A percentile compares a stretch with the other conserved stretches of the same genome.
These are phyloP conservation scores for Rubia peregrina DNA, from an alignment of 305 asterid genomes.

Conservation along the genomic window DNA sequence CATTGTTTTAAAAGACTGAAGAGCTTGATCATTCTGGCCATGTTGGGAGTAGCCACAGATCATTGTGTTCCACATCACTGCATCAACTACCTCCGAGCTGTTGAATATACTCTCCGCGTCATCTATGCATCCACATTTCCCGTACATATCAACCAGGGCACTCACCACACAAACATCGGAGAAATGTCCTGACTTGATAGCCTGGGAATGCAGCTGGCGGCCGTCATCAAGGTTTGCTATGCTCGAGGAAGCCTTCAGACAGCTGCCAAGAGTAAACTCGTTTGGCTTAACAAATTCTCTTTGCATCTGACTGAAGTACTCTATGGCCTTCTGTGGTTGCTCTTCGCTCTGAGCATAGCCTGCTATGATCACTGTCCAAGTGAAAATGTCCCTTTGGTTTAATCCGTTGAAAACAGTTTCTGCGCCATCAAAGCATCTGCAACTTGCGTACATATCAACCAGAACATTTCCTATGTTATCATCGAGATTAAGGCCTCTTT, in stretches of 20 bases:
- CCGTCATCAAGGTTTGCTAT: conserved; percentile 65
- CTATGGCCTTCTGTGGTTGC: conserved; percentile 62
- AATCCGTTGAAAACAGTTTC: conserved; percentile 49
- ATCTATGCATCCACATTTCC: conserved; percentile 66
- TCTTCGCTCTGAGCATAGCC: conserved; percentile 62
- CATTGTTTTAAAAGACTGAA: conserved; percentile 53
- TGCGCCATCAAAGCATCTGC: conserved; percentile 46
- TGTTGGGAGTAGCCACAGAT: conserved; percentile 66
- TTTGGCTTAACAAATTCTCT: conserved; percentile 57
- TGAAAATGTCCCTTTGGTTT: conserved; percentile 44
- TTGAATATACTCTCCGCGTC: conserved; percentile 57
- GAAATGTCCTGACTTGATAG: conserved; percentile 47
- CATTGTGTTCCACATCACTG: conserved; percentile 79
- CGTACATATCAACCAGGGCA: conserved; percentile 74
- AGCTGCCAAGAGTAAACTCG: conserved; percentile 68
- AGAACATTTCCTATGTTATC: conserved; percentile 58
- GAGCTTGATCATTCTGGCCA: conserved; percentile 64
- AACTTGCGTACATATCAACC: conserved; percentile 74
- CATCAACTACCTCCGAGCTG: conserved; percentile 34
- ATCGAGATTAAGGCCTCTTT: conserved; percentile 34
- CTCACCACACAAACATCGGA: conserved; percentile 50
- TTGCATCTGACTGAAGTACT: conserved; percentile 56
- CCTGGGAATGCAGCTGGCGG: conserved; percentile 59
- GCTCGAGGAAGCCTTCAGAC: conserved; percentile 61
- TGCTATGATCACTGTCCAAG: conserved; percentile 61